Base-by-base conservation (phyloP, 2,329 filamentous ascomycete species). In the Grosmannia huntii region DNA sequence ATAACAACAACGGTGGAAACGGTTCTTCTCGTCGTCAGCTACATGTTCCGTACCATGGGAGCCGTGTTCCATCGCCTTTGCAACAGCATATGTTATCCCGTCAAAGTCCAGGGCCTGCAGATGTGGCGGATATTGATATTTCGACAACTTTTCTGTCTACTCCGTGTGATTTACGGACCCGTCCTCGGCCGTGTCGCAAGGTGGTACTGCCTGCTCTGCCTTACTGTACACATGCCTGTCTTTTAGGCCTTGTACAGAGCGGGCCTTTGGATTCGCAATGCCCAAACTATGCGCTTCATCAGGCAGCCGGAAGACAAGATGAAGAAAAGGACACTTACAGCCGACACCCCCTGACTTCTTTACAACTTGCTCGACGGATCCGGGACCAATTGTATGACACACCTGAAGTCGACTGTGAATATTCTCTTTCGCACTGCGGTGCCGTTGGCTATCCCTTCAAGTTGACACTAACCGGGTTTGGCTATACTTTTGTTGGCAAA, bases 191-290 rank as follows among this genome's bases (percentile, higher is more conserved):
- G 10, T 60, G 53, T n/a, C 21, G 23, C 48, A 28, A 57, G 59
- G 59, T 60, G 14, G 3, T 25, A 12, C 53, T 7, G n/a, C 59
- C 56, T n/a, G 21, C 12, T 25, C 38, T 58, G 38, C 56, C 56
- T 9, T 62, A 62, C 57, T 62, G 60, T 38, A 60, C 58, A 19
- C 60, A 62, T 36, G 58, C 59, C 28, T 62, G 60, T 33, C 50
- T 62, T 31, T 38, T 49, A 11, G 49, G 60, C 23, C 57, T 62
- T 19, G 50, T 49, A 12, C 33, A 54, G 27, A 58, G 55, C 31
- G 49, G 38, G 27, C 46, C 38, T n/a, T 33, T 59, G 21, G 57
- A 62, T 36, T 2, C 12, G 9, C 31, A 51, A 28, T 60, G 60
- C 23, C 60, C 60, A 31, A 62, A 62, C 21, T 41, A 44, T 25